Conservation (phyloP, 768 basidiomycete species). For the Floccularia luteovirens region DNA sequence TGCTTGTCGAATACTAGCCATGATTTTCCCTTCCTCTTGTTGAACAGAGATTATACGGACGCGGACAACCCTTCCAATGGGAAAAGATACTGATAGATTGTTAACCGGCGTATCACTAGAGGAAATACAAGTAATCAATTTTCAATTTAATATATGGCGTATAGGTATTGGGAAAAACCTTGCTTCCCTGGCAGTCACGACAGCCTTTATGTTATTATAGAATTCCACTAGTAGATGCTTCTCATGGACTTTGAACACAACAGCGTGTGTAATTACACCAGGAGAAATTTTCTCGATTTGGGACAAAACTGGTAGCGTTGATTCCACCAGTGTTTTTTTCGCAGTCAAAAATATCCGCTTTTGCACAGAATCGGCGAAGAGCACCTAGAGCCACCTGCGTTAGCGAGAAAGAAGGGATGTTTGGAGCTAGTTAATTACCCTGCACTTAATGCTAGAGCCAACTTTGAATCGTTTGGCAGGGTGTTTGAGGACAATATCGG, state of each 20-base stretch:
- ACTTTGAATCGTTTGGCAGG: conserved; percentile 86
- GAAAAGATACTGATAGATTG: conserved; percentile 57
- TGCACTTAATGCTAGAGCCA: conserved; percentile 76
- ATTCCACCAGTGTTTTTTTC: conserved; percentile 85
- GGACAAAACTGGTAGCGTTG: conserved; percentile 63
- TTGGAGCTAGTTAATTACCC: conserved; percentile 33
- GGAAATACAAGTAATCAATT: background rate
- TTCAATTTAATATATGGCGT: background rate
- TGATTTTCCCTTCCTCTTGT: conserved; percentile 50
- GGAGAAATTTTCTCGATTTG: conserved; percentile 57
- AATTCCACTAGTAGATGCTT: conserved; percentile 83
- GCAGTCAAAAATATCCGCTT: conserved; percentile 83
- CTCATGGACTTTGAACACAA: conserved; percentile 76
- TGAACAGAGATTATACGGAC: conserved; percentile 71
- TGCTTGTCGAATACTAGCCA: conserved; percentile 85
- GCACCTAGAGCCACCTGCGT: conserved; percentile 41
- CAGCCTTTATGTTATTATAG: conserved; percentile 81
- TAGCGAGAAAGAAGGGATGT: conserved; percentile 15
- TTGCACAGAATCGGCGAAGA: conserved; percentile 73
- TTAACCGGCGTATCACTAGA: conserved; percentile 57
- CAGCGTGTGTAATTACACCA: conserved; percentile 72
- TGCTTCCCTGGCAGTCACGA: conserved; percentile 74
- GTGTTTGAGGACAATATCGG: conserved; percentile 91
- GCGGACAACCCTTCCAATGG: conserved; percentile 76
- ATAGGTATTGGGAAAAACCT: conserved; percentile 35